Conservation (phyloP, 768 basidiomycete species). For the Collybia sordida region DNA sequence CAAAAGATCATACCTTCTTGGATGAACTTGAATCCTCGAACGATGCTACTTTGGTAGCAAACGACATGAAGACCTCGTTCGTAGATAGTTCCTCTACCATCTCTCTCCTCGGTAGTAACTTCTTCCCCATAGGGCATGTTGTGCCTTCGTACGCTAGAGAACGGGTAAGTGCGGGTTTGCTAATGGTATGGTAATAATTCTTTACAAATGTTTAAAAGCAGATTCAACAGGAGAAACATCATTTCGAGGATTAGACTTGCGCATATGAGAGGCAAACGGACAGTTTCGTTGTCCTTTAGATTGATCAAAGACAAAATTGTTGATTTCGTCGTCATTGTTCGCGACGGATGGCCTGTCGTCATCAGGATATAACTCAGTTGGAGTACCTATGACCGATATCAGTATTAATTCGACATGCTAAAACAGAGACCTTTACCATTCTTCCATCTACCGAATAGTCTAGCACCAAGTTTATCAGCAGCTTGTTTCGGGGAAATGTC, state of each 20-base stretch:
- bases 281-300: constrained; percentile 9
- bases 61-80: constrained; percentile 13
- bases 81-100: constrained; percentile 2
- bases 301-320: constrained; percentile 23
- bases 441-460: constrained; percentile 22
- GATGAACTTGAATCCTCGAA: constrained; percentile 14
- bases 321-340: constrained; percentile 9
- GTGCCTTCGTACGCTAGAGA: constrained; percentile 8
- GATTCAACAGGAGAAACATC: constrained; percentile 10
- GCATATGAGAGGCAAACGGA: constrained; percentile 16
- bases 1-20: constrained; percentile 6
- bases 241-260: constrained; percentile 17
- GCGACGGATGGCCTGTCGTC: constrained; percentile 8
- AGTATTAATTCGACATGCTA: neutral
- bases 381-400: constrained; percentile 8
- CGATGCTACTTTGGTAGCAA: constrained; percentile 17
- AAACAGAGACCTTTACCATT: constrained; percentile 1
- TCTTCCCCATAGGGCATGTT: constrained; percentile 12
- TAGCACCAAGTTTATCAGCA: constrained; percentile 8
- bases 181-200: neutral
- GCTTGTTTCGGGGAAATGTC: constrained; percentile 4
- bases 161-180: neutral
- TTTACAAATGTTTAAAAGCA: constrained; percentile 11
- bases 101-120: constrained; percentile 6
- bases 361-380: constrained; percentile 15